phyloP scores from a whole-genome alignment of 2,329 filamentous ascomycete genomes.

The Penicillium sp. region DNA sequence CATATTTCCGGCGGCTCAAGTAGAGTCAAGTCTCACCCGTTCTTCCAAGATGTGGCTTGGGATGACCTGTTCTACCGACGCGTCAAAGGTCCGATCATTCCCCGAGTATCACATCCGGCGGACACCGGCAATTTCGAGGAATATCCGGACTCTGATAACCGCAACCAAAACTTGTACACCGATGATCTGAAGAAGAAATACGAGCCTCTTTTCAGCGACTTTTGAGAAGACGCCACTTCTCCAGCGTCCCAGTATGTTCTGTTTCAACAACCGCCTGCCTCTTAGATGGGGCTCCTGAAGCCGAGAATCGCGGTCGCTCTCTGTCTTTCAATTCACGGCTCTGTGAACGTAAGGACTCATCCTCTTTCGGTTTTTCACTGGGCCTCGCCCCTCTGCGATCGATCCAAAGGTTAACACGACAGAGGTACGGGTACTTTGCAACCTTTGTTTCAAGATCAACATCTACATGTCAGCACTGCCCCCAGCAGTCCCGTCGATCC shows the following conservation, averaged over 20 bases:
- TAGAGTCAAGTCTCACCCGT: constrained; percentile 64
- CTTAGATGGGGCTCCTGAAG: background rate
- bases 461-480: background rate
- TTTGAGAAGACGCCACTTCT: constrained; percentile 45
- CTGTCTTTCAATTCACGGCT: background rate
- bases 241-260: background rate
- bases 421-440: background rate
- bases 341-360: background rate
- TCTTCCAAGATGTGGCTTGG: constrained; percentile 66
- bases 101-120: constrained; percentile 61
- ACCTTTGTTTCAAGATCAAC: background rate
- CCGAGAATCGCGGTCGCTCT: background rate
- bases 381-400: background rate
- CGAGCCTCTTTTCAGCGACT: constrained; percentile 64
- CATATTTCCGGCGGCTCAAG: constrained; percentile 64
- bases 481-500: background rate
- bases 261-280: constrained; percentile 6
- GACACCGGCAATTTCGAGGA: constrained; percentile 69
- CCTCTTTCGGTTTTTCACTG: background rate
- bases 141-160: constrained; percentile 61
- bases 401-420: background rate
- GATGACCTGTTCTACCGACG: constrained; percentile 64
- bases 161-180: constrained; percentile 58
- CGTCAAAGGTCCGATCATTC: constrained; percentile 65
- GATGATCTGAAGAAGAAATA: constrained; percentile 64